phyloP scores from a whole-genome alignment of 257 asterid species.

The Eustoma russellianum region DNA sequence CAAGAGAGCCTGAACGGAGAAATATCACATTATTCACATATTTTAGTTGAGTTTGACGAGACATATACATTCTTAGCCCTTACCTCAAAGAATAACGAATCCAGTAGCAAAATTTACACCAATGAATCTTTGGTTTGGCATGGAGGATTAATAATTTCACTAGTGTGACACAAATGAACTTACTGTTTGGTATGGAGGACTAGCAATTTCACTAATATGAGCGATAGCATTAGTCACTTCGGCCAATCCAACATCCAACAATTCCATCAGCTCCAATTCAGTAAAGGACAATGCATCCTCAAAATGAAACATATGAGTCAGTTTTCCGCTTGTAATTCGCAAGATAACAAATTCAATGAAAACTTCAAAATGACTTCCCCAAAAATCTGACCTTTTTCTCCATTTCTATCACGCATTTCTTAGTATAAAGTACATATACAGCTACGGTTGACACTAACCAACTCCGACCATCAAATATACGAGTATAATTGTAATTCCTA shows the following conservation, averaged over 20 bases:
- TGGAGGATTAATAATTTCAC: neutral
- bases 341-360: too few species aligned
- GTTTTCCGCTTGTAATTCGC: neutral
- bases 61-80: constrained; percentile 4
- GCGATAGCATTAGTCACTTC: constrained; percentile 51
- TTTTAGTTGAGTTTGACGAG: too few species aligned
- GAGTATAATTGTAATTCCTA: too few species aligned
- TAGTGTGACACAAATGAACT: neutral
- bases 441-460: too few species aligned
- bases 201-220: constrained; percentile 62
- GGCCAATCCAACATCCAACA: constrained; percentile 64
- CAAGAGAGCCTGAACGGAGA: constrained; percentile 44
- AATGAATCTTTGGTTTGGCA: neutral
- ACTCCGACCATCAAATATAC: too few species aligned
- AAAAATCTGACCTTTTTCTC: neutral
- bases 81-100: constrained; percentile 3
- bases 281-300: constrained; percentile 70
- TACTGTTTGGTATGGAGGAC: constrained; percentile 77
- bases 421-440: too few species aligned
- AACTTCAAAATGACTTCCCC: too few species aligned
- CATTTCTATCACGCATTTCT: too few species aligned
- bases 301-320: constrained; percentile 12
- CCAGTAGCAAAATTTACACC: neutral
- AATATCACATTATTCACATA: neutral
- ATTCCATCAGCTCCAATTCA: constrained; percentile 82